Conservation (phyloP, 805 yeast species). For the Kluyveromyces siamensis region DNA sequence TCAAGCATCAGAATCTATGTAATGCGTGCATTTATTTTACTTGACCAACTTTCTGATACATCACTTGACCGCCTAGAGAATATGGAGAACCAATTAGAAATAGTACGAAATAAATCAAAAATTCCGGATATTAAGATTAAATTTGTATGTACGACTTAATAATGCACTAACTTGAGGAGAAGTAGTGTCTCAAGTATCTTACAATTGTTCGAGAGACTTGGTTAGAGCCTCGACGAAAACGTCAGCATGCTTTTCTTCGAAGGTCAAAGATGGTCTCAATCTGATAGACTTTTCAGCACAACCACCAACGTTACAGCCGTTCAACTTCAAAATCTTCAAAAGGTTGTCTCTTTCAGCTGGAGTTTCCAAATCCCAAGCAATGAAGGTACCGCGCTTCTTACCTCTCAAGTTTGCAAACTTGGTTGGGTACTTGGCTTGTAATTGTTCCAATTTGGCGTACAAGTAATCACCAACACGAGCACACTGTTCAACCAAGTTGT, state of each 20-base stretch:
- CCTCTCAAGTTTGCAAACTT: slow-evolving; percentile 48
- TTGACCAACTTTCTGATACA: too few species aligned
- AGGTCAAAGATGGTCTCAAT: slow-evolving; percentile 57
- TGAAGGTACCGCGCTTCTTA: slow-evolving; percentile 52
- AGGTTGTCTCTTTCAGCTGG: slow-evolving; percentile 38
- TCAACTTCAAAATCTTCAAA: slow-evolving; percentile 35
- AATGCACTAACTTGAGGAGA: neutral
- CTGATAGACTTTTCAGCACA: slow-evolving; percentile 53
- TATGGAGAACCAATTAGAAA: too few species aligned
- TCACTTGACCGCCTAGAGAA: too few species aligned
- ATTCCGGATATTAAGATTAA: neutral
- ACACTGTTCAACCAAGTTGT: slow-evolving; percentile 41
- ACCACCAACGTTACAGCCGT: slow-evolving; percentile 61
- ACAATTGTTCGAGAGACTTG: slow-evolving; percentile 24
- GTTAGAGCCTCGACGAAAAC: slow-evolving; percentile 37
- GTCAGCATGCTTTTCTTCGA: slow-evolving; percentile 54
- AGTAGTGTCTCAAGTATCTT: neutral
- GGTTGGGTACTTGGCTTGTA: slow-evolving; percentile 33
- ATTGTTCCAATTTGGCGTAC: slow-evolving; percentile 32
- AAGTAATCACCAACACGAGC: slow-evolving; percentile 47
- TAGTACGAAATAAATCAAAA: neutral
- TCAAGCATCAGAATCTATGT: too few species aligned
- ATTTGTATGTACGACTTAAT: too few species aligned
- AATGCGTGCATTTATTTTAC: too few species aligned
- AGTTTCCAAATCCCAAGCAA: slow-evolving; percentile 51